Percentiles rank a stretch among this genome's conserved stretches.
Evolutionary conservation across 139 green algal genomes (phyloP).

Genomic region (Nannochloris sp.): DNA sequence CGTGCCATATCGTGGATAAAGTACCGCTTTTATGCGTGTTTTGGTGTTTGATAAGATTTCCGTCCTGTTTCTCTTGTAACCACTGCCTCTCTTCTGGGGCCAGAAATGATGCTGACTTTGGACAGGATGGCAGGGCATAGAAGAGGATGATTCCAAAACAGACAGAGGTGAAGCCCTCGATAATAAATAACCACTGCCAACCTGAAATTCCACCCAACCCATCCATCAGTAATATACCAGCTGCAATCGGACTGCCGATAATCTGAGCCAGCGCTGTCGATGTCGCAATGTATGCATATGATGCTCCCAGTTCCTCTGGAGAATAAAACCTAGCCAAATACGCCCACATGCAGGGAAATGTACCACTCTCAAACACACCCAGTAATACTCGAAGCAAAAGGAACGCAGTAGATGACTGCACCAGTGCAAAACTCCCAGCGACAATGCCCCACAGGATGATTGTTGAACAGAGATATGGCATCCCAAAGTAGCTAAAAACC

Average conservation of each 20-base stretch:
- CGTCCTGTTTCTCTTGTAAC: conserved; percentile 16
- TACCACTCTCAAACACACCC: conserved; percentile 52
- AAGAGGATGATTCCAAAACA: conserved; percentile 32
- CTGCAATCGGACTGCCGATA: conserved; percentile 53
- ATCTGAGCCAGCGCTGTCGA: conserved; percentile 32
- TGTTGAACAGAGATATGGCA: conserved; percentile 49
- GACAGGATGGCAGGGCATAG: conserved; percentile 17
- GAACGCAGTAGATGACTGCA: conserved; percentile 35
- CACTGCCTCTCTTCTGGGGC: conserved; percentile 30
- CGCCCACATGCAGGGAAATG: conserved; percentile 57
- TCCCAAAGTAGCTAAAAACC: conserved; percentile 37
- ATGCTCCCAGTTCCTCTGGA: conserved; percentile 20
- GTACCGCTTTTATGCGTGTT: too few species aligned
- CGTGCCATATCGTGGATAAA: too few species aligned
- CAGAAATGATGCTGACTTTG: conserved; percentile 36
- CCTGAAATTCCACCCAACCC: conserved; percentile 45
- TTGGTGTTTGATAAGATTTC: not conserved
- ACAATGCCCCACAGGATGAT: conserved; percentile 52
- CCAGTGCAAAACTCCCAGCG: conserved; percentile 42
- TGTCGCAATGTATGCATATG: conserved; percentile 30
- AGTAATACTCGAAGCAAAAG: conserved; percentile 59
- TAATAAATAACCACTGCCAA: conserved; percentile 70
- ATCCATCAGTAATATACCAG: conserved; percentile 52
- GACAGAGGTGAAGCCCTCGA: conserved; percentile 43
- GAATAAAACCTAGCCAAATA: conserved; percentile 41